Evolutionary conservation across 192 early-diverging fungal genomes (phyloP).

Genomic region (Funneliformis geosporum): DNA sequence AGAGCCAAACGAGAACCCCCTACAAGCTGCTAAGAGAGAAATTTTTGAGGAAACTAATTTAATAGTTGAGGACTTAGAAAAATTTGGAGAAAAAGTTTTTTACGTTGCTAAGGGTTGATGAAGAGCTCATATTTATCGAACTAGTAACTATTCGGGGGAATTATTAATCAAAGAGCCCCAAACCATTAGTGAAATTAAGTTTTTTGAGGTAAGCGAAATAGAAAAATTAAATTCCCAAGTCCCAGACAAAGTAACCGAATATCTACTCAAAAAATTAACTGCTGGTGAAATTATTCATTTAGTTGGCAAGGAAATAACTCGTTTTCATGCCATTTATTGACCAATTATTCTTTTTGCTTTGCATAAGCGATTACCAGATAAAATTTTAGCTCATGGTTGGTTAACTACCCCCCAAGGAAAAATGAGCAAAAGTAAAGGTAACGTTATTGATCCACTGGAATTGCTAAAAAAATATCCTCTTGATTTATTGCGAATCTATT

Average conservation of each 20-base stretch:
- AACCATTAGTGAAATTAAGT: slow-evolving; percentile 1
- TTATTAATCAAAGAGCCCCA: background rate
- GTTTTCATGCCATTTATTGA: slow-evolving; percentile 14
- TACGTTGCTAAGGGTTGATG: background rate
- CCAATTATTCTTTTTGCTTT: background rate
- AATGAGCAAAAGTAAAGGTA: slow-evolving; percentile 13
- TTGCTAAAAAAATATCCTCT: slow-evolving; percentile 21
- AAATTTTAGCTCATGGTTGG: slow-evolving; percentile 4
- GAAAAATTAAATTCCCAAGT: background rate
- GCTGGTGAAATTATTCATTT: background rate
- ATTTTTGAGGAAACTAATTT: slow-evolving; percentile 24
- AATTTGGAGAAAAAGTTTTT: background rate
- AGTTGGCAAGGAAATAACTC: slow-evolving; percentile 2
- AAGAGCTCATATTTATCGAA: background rate
- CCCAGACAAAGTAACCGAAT: background rate
- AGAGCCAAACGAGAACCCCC: background rate
- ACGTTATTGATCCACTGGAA: background rate
- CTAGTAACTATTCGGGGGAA: background rate
- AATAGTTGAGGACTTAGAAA: slow-evolving; percentile 10
- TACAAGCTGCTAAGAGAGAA: slow-evolving; percentile 8
- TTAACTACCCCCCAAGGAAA: background rate
- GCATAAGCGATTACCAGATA: background rate
- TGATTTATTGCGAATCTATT: slow-evolving; percentile 13
- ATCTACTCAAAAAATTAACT: background rate
- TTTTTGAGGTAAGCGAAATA: background rate